These are phyloP conservation scores for Punica granatum DNA, from an alignment of 345 rosid species.

Conservation along the genomic window DNA sequence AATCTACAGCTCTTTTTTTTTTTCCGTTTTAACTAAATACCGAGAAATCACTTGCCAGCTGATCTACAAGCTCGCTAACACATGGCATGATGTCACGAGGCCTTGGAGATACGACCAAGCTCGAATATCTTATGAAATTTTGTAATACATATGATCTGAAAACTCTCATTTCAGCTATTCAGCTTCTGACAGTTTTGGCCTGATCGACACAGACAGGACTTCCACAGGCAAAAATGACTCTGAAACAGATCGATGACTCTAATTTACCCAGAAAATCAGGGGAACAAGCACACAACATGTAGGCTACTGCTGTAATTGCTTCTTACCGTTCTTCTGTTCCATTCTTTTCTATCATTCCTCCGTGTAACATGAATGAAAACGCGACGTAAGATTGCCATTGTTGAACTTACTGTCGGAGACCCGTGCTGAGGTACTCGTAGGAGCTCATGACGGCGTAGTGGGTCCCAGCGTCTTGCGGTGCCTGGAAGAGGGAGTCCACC, in stretches of 20 bases:
- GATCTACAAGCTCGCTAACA: neutral
- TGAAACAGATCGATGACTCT: no score
- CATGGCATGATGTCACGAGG: no score
- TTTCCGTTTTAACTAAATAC: neutral
- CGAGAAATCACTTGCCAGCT: neutral
- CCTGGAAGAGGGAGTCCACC: constrained; percentile 22
- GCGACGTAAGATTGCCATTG: neutral
- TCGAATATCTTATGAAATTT: neutral
- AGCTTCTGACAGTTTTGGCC: neutral
- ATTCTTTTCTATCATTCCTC: neutral
- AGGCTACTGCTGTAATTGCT: neutral
- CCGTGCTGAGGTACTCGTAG: constrained; percentile 17
- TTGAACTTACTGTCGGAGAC: constrained; percentile 15
- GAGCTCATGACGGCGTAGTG: constrained; percentile 22
- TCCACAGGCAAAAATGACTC: no score
- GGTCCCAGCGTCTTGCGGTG: constrained; percentile 15
- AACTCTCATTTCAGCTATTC: neutral
- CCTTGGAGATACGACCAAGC: no score
- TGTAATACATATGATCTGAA: neutral
- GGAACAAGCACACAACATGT: neutral
- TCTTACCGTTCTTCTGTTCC: no score
- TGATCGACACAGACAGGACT: no score
- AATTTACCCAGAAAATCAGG: neutral
- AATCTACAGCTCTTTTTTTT: neutral
- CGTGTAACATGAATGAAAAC: neutral